Conservation (phyloP, 2,329 filamentous ascomycete genomes). For the Zopfia rhizophila region DNA sequence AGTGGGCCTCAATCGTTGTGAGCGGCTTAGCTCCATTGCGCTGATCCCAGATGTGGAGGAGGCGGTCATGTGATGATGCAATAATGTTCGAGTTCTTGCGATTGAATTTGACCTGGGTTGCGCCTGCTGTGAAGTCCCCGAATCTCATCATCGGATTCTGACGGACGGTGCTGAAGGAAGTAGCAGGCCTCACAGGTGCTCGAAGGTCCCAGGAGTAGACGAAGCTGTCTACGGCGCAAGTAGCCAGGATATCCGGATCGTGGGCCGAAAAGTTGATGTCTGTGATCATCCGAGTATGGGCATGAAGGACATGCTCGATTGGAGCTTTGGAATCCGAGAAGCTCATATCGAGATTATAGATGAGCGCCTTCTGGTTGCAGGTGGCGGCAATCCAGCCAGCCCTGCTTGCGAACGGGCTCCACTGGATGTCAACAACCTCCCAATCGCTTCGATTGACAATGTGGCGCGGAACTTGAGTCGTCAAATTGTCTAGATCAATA, state of each 20-base stretch:
- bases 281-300: conserved; percentile 87
- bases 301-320: conserved; percentile 88
- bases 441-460: conserved; percentile 89
- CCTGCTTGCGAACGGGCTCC: conserved; percentile 90
- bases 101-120: conserved; percentile 96
- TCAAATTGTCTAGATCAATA: conserved; percentile 90
- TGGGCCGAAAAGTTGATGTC: conserved; percentile 97
- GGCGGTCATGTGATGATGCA: conserved; percentile 89
- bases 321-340: conserved; percentile 74
- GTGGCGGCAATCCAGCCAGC: conserved; percentile 96
- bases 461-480: conserved; percentile 84
- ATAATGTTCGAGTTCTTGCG: conserved; percentile 86
- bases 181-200: conserved; percentile 74
- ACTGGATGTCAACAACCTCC: conserved; percentile 95
- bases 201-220: conserved; percentile 93
- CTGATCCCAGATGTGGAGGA: conserved; percentile 90
- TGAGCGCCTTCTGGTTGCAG: conserved; percentile 91
- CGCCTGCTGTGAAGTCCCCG: conserved; percentile 92
- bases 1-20: conserved; percentile 85
- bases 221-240: conserved; percentile 91
- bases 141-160: conserved; percentile 64
- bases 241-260: conserved; percentile 87
- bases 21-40: conserved; percentile 81
- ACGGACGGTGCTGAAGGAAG: conserved; percentile 46
- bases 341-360: conserved; percentile 83